phyloP scores from a whole-genome alignment of 2,329 filamentous ascomycete genomes.

The Allantophomopsis cytisporea region DNA sequence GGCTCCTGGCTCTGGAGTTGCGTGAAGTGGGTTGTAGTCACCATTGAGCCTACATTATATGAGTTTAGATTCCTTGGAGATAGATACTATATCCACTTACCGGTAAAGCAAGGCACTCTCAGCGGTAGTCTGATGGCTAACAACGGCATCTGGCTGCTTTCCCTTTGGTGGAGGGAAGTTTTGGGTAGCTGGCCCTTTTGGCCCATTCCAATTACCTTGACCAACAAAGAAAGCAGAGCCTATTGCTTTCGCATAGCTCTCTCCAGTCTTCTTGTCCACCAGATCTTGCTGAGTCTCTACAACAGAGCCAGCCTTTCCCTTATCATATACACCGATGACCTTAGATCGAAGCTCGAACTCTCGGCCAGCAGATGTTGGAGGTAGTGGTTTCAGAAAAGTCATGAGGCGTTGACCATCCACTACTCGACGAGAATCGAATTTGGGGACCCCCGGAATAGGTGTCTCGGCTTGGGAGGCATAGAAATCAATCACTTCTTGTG shows the following conservation, averaged over 20 bases:
- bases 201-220: slow-evolving; percentile 71
- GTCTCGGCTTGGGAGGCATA: slow-evolving; percentile 39
- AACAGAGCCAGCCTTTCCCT: slow-evolving; percentile 56
- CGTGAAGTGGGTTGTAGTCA: slow-evolving; percentile 90
- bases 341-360: slow-evolving; percentile 51
- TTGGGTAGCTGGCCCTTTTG: slow-evolving; percentile 71
- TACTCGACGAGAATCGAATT: slow-evolving; percentile 46
- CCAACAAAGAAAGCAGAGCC: slow-evolving; percentile 54
- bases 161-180: slow-evolving; percentile 67
- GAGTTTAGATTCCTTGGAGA: slow-evolving; percentile 1
- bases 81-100: slow-evolving; percentile 16
- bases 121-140: slow-evolving; percentile 54
- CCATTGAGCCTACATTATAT: slow-evolving; percentile 59
- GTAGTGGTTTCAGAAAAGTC: slow-evolving; percentile 48
- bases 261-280: slow-evolving; percentile 45
- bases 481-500: slow-evolving; percentile 57
- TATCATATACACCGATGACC: slow-evolving; percentile 59
- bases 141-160: slow-evolving; percentile 55
- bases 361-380: slow-evolving; percentile 42
- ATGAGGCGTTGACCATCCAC: slow-evolving; percentile 58
- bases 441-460: slow-evolving; percentile 50
- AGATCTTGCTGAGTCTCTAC: slow-evolving; percentile 53
- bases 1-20: slow-evolving; percentile 68
- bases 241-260: slow-evolving; percentile 45
- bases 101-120: slow-evolving; percentile 68